Evolutionary conservation across 2,329 filamentous ascomycete species (phyloP).

Genomic region (Dothistroma pini): DNA sequence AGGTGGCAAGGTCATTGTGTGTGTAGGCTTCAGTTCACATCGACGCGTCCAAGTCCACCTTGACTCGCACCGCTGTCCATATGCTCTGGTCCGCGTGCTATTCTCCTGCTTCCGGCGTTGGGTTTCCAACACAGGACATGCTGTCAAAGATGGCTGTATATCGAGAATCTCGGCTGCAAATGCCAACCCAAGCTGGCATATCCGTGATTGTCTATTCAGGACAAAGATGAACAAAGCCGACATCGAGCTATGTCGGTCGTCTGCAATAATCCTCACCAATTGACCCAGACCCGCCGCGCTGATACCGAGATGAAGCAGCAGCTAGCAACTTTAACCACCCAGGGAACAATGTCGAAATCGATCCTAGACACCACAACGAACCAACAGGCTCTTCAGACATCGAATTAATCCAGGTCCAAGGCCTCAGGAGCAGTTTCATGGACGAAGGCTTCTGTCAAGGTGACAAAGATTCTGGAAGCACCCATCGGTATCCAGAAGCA

Average conservation of each 20-base stretch:
- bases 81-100: too few species aligned
- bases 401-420: background rate
- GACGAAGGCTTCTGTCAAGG: background rate
- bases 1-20: too few species aligned
- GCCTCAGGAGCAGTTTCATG: background rate
- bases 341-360: background rate
- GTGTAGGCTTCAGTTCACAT: too few species aligned
- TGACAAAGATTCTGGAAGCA: background rate
- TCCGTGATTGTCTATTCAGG: background rate
- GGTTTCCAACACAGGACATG: background rate
- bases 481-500: background rate
- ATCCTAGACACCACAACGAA: background rate
- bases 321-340: too few species aligned
- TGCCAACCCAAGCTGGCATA: background rate
- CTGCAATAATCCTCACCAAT: too few species aligned
- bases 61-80: too few species aligned
- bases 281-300: background rate
- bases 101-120: background rate
- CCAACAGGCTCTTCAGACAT: background rate
- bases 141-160: background rate
- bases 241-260: background rate
- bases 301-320: background rate
- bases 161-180: background rate
- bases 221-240: background rate
- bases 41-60: too few species aligned